Percentiles rank a stretch among this genome's conserved stretches.
Conservation (phyloP, 106 monocot species). For the Apostasia shenzhenica region DNA sequence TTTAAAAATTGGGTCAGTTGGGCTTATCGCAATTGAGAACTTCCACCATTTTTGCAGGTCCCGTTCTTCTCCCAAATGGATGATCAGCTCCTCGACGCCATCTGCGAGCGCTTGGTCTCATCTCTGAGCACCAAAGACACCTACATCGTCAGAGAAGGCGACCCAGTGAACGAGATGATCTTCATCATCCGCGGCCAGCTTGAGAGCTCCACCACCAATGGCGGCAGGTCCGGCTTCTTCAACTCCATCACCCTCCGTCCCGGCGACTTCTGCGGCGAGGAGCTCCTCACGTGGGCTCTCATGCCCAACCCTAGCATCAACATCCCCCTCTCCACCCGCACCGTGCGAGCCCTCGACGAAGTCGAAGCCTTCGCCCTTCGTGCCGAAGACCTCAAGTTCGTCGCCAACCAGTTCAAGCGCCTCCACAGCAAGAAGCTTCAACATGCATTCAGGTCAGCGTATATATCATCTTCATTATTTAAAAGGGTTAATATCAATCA, state of each 20-base stretch:
- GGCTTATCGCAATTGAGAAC: not conserved
- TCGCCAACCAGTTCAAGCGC: constrained; percentile 66
- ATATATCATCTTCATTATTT: no score
- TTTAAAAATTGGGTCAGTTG: no score
- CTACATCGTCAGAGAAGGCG: constrained; percentile 67
- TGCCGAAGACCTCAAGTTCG: constrained; percentile 70
- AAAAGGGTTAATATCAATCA: no score
- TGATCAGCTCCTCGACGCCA: constrained; percentile 72
- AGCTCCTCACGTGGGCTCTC: constrained; percentile 71
- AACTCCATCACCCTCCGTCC: constrained; percentile 73
- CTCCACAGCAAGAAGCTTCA: constrained; percentile 73
- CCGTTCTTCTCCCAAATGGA: constrained; percentile 93
- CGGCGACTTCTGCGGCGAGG: constrained; percentile 86
- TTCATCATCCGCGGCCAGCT: constrained; percentile 78
- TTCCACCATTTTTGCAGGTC: constrained; percentile 33
- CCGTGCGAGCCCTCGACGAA: constrained; percentile 44
- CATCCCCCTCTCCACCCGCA: constrained; percentile 51
- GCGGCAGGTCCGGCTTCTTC: constrained; percentile 68
- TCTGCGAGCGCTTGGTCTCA: constrained; percentile 69
- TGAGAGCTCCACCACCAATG: constrained; percentile 75
- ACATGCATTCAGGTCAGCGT: constrained; percentile 36
- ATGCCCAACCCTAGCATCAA: constrained; percentile 48
- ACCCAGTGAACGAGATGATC: constrained; percentile 81
- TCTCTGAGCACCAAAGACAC: constrained; percentile 67
- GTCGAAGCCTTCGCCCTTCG: constrained; percentile 66